phyloP scores from a whole-genome alignment of 2,329 filamentous ascomycete genomes.

The Pestalotiopsis sp. region DNA sequence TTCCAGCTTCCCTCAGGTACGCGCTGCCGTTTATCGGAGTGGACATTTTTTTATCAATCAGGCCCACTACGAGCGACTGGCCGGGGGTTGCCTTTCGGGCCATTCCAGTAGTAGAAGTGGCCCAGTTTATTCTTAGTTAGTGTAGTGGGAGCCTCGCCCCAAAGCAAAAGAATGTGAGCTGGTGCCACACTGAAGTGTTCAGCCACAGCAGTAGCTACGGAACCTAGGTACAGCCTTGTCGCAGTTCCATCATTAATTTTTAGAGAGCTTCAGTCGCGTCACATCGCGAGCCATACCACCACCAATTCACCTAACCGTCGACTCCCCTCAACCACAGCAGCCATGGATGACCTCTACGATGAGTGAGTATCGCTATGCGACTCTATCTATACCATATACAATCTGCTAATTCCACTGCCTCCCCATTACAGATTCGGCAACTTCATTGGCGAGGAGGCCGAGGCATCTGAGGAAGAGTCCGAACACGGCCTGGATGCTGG shows the following conservation, averaged over 20 bases:
- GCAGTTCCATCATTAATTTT: constrained; percentile 6
- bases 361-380: constrained; percentile 59
- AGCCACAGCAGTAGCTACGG: background rate
- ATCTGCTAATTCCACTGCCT: constrained; percentile 12
- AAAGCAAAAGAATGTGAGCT: background rate
- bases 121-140: background rate
- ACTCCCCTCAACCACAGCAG: constrained; percentile 17
- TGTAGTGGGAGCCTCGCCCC: background rate
- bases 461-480: constrained; percentile 85
- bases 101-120: background rate
- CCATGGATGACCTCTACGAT: constrained; percentile 96
- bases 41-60: background rate
- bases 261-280: constrained; percentile 2
- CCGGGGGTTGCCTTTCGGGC: background rate
- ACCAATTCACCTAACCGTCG: constrained; percentile 20
- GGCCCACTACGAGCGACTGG: background rate
- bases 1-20: background rate
- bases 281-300: background rate
- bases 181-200: background rate
- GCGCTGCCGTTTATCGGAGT: background rate
- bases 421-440: constrained; percentile 78
- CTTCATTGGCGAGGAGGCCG: constrained; percentile 89
- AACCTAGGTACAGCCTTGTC: constrained; percentile 9
- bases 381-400: background rate
- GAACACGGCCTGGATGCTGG: constrained; percentile 73